These are phyloP conservation scores for Termitomyces sp. DNA, from an alignment of 768 basidiomycete species.

Conservation along the genomic window DNA sequence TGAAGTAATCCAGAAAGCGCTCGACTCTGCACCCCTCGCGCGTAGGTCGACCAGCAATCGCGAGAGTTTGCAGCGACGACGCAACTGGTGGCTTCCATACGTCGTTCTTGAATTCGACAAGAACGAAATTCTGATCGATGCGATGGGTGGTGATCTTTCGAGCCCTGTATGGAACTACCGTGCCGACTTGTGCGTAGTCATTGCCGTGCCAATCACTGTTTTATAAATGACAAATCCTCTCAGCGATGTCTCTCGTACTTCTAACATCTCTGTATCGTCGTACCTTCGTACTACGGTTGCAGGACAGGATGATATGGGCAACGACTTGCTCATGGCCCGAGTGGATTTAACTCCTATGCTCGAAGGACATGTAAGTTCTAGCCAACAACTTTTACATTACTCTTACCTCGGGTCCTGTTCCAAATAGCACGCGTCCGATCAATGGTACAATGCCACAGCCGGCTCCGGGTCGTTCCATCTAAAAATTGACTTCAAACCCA, in stretches of 20 bases:
- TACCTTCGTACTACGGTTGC: constrained; percentile 84
- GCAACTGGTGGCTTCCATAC: constrained; percentile 95
- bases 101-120: constrained; percentile 98
- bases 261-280: constrained; percentile 87
- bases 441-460: constrained; percentile 83
- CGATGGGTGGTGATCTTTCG: constrained; percentile 88
- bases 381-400: constrained; percentile 1
- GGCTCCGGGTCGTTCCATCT: constrained; percentile 93
- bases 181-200: constrained; percentile 79
- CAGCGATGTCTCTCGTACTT: constrained; percentile 93
- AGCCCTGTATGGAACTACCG: constrained; percentile 95
- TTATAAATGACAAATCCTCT: not conserved
- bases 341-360: constrained; percentile 85
- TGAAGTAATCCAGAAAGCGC: constrained; percentile 78
- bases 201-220: not conserved
- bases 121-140: constrained; percentile 96
- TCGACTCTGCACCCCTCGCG: constrained; percentile 55
- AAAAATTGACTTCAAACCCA: constrained; percentile 91
- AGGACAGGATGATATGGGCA: constrained; percentile 93
- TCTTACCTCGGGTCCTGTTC: constrained; percentile 1
- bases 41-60: constrained; percentile 68
- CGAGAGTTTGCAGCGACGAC: constrained; percentile 89
- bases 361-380: constrained; percentile 62
- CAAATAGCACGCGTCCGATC: constrained; percentile 75
- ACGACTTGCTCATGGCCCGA: constrained; percentile 91